Evolutionary conservation across 192 early-diverging fungal genomes (phyloP).

Genomic region (Rhizoclosmatium sp.): DNA sequence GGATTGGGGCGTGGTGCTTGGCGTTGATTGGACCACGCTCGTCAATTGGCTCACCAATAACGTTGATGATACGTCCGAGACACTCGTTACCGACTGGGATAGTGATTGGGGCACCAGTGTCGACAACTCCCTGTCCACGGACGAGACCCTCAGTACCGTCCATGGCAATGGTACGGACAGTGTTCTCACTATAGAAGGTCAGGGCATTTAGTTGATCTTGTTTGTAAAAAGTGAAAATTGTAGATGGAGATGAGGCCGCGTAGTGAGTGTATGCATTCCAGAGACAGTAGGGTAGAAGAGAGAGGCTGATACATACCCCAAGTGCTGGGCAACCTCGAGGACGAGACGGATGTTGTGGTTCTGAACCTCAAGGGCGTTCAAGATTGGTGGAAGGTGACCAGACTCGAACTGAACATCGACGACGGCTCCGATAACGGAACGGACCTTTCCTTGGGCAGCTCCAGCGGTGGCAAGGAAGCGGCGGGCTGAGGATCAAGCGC

Average conservation of each 20-base stretch:
- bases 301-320: constrained; percentile 66
- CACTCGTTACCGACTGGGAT: constrained; percentile 94
- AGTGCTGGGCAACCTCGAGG: constrained; percentile 93
- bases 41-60: constrained; percentile 98
- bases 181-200: constrained; percentile 75
- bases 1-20: constrained; percentile 87
- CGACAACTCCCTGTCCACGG: constrained; percentile 92
- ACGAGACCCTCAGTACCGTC: constrained; percentile 98
- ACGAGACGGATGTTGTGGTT: constrained; percentile 84
- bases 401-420: constrained; percentile 97
- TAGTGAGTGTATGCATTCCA: not conserved
- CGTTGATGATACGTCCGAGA: constrained; percentile 98
- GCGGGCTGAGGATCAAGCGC: constrained; percentile 25
- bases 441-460: constrained; percentile 75
- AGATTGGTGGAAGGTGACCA: constrained; percentile 88
- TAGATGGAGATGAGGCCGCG: not conserved
- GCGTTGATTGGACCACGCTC: constrained; percentile 95
- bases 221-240: not conserved
- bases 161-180: constrained; percentile 99
- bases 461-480: constrained; percentile 51
- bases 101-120: constrained; percentile 92
- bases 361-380: constrained; percentile 96
- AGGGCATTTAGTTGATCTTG: not conserved
- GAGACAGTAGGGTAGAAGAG: not conserved
- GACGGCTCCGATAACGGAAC: constrained; percentile 97